These are phyloP conservation scores for Acanthamoeba lenticulata DNA, from an alignment of 208 protist species.

Conservation along the genomic window DNA sequence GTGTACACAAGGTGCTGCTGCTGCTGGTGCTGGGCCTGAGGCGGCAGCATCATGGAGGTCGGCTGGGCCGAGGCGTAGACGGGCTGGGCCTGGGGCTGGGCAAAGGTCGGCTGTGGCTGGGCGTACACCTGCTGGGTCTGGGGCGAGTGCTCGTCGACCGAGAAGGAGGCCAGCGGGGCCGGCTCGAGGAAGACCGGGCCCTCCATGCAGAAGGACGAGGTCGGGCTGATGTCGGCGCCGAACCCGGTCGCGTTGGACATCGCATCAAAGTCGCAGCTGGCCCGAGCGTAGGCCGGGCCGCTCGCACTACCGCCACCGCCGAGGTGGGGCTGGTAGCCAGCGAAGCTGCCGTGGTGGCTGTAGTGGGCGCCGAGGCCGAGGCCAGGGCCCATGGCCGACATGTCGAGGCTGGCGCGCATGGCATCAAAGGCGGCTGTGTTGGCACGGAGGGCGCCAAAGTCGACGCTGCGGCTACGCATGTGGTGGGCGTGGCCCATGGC, in stretches of 20 bases:
- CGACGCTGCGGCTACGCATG: neutral
- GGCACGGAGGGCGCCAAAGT: neutral
- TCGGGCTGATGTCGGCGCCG: neutral
- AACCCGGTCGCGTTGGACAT: neutral
- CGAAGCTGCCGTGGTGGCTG: constrained; percentile 17
- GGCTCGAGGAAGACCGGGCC: neutral
- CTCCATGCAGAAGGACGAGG: neutral
- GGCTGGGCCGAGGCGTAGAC: neutral
- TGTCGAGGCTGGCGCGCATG: constrained; percentile 9
- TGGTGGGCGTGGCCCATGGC: neutral
- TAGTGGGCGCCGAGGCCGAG: neutral
- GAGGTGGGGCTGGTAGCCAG: neutral
- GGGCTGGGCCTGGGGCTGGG: neutral
- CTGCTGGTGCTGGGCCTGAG: neutral
- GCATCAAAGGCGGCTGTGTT: neutral
- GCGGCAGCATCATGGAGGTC: too few species aligned
- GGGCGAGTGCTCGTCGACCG: neutral
- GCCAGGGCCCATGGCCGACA: neutral
- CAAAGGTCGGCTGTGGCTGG: neutral
- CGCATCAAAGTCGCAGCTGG: neutral
- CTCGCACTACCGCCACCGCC: neutral
- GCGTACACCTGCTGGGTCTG: neutral
- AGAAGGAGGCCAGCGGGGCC: neutral
- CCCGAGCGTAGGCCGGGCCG: neutral
- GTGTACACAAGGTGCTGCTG: too few species aligned